Percentiles rank a stretch among this genome's conserved stretches.
Evolutionary conservation across 352 stramenopile species (phyloP).

Genomic region (Pythium rishiriense): DNA sequence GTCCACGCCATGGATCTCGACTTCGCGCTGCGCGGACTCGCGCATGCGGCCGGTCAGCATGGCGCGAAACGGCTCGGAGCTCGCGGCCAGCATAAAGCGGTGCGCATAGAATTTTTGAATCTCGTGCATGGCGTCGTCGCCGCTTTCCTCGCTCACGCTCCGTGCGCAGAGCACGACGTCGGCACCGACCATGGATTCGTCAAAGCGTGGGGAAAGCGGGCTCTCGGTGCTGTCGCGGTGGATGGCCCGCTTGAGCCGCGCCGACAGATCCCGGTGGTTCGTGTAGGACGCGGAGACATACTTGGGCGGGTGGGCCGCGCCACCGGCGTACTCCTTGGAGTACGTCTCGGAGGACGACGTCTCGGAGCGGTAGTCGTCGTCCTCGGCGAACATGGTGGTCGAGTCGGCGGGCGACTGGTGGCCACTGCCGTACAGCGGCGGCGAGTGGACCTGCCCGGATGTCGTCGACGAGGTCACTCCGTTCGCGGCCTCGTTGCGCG

Average conservation of each 20-base stretch:
- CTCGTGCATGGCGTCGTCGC: neutral
- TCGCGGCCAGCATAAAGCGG: conserved; percentile 82
- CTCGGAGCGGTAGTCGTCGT: conserved; percentile 81
- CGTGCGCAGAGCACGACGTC: conserved; percentile 75
- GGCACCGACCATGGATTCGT: conserved; percentile 57
- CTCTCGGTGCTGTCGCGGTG: conserved; percentile 23
- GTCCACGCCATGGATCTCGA: conserved; percentile 70
- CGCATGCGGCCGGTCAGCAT: conserved; percentile 86
- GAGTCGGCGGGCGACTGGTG: conserved; percentile 56
- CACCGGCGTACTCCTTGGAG: conserved; percentile 21
- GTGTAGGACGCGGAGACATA: conserved; percentile 48
- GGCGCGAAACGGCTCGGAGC: conserved; percentile 76
- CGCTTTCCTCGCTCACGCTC: conserved; percentile 14
- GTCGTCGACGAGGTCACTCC: neutral
- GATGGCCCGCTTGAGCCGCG: conserved; percentile 56
- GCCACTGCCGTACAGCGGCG: conserved; percentile 14
- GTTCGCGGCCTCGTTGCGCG: conserved; percentile 6
- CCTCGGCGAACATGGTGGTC: conserved; percentile 54
- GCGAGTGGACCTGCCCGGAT: conserved; percentile 10
- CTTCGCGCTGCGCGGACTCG: conserved; percentile 66
- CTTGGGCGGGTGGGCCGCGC: conserved; percentile 27
- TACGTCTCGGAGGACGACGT: conserved; percentile 64
- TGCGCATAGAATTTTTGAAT: conserved; percentile 64
- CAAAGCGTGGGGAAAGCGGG: conserved; percentile 37
- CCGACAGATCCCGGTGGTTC: conserved; percentile 65